Evolutionary conservation across 2,329 filamentous ascomycete genomes (phyloP).

Genomic region (Penicillium digitatum): DNA sequence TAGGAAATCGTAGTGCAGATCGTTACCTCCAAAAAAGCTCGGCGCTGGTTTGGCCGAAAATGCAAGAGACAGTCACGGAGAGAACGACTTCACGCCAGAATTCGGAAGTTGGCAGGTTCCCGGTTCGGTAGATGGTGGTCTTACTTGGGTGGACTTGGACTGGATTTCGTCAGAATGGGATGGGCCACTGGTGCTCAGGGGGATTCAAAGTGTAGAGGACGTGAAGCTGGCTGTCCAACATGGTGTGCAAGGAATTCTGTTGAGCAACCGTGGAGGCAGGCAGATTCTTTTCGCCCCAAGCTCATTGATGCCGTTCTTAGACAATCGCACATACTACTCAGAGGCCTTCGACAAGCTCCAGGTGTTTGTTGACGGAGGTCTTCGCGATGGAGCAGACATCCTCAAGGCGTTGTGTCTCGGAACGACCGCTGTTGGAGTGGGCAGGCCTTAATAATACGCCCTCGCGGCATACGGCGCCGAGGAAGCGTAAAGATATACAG

Average conservation of each 20-base stretch:
- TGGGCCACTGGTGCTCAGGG: constrained; percentile 15
- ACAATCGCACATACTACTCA: constrained; percentile 48
- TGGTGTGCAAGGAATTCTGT: constrained; percentile 44
- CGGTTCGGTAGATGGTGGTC: constrained; percentile 15
- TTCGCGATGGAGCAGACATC: constrained; percentile 50
- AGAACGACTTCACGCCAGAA: constrained; percentile 15
- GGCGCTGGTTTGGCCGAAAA: constrained; percentile 1
- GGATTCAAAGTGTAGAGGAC: constrained; percentile 18
- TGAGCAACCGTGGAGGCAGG: constrained; percentile 55
- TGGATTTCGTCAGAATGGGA: constrained; percentile 6
- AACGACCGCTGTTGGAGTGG: constrained; percentile 51
- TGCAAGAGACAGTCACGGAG: constrained; percentile 1
- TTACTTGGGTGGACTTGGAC: constrained; percentile 8
- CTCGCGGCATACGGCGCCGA: constrained; percentile 21
- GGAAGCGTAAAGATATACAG: constrained; percentile 19
- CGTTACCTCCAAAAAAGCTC: constrained; percentile 16
- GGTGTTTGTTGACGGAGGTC: constrained; percentile 51
- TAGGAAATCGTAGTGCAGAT: constrained; percentile 18
- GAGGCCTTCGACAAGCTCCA: constrained; percentile 48
- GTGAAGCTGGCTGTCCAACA: constrained; percentile 17
- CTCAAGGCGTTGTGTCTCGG: constrained; percentile 53
- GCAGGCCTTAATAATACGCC: constrained; percentile 28
- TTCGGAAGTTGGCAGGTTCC: constrained; percentile 17
- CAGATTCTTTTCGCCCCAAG: constrained; percentile 48
- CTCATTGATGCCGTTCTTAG: constrained; percentile 47